These are phyloP conservation scores for Cystobasidium sp. DNA, from an alignment of 1,284 basidiomycete genomes.

Conservation along the genomic window DNA sequence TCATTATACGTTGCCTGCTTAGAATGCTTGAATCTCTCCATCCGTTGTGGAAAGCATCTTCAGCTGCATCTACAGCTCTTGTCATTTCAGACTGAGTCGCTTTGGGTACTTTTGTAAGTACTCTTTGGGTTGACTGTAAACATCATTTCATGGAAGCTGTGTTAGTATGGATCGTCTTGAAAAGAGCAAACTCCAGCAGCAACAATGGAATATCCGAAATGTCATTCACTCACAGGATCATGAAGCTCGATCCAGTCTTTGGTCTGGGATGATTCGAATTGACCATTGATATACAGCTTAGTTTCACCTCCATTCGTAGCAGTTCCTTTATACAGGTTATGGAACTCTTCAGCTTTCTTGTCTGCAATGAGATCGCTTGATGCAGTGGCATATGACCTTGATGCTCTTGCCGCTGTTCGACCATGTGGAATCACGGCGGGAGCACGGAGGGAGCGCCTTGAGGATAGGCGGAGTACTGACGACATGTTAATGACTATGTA, in stretches of 20 bases:
- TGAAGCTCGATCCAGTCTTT: conserved; percentile 50
- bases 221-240: conserved; percentile 46
- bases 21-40: conserved; percentile 88
- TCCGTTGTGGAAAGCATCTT: conserved; percentile 77
- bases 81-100: conserved; percentile 82
- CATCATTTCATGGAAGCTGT: too few species aligned
- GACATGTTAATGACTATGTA: conserved; percentile 9
- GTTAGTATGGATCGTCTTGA: conserved; percentile 4
- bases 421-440: too few species aligned
- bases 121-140: conserved; percentile 61
- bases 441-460: background rate
- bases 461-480: background rate
- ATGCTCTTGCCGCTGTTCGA: background rate
- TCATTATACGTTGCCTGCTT: conserved; percentile 81
- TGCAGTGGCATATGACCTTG: conserved; percentile 24
- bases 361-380: conserved; percentile 10
- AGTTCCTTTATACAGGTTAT: conserved; percentile 45
- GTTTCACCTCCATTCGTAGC: conserved; percentile 47
- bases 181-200: background rate
- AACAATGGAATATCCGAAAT: background rate
- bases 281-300: conserved; percentile 49
- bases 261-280: conserved; percentile 45
- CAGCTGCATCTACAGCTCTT: conserved; percentile 80
- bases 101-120: conserved; percentile 87
- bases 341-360: conserved; percentile 33